Conservation (phyloP, 495 filamentous ascomycete species). For the Cryomyces minteri region DNA sequence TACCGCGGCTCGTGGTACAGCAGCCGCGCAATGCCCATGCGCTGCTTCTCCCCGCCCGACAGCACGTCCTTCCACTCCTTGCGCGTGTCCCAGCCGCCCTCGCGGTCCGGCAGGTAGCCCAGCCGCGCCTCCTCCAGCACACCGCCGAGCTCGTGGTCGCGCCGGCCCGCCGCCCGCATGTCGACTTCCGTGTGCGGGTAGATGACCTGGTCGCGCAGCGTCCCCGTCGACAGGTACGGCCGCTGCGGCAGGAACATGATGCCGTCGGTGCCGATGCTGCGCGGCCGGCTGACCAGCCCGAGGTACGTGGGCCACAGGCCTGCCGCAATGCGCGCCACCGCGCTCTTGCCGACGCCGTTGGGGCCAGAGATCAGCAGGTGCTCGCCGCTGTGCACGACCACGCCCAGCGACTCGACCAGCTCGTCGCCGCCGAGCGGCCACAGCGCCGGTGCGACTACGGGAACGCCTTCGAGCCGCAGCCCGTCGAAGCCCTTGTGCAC, state of each 20-base stretch:
- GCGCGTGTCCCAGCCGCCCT: constrained; percentile 89
- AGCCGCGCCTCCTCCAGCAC: constrained; percentile 70
- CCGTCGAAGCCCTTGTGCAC: constrained; percentile 89
- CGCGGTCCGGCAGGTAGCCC: constrained; percentile 75
- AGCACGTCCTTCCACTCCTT: constrained; percentile 99
- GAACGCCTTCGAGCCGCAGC: constrained; percentile 82
- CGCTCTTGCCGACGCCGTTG: constrained; percentile 87
- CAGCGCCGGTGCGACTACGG: constrained; percentile 71
- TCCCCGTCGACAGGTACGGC: constrained; percentile 88
- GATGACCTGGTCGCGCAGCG: constrained; percentile 90
- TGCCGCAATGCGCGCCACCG: constrained; percentile 74
- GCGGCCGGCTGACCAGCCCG: constrained; percentile 71
- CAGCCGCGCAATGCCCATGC: constrained; percentile 74
- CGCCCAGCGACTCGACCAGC: constrained; percentile 68
- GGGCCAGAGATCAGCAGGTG: constrained; percentile 89
- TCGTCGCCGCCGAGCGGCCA: constrained; percentile 79
- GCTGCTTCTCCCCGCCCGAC: constrained; percentile 94
- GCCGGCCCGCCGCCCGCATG: constrained; percentile 65
- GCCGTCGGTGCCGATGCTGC: constrained; percentile 62
- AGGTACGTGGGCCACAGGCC: constrained; percentile 95
- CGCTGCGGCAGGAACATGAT: constrained; percentile 97
- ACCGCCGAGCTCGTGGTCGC: constrained; percentile 51
- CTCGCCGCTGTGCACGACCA: constrained; percentile 76
- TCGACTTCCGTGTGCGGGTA: constrained; percentile 91
- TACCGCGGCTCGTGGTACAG: constrained; percentile 91